These are phyloP conservation scores for Serendipita sp. DNA, from an alignment of 768 basidiomycete species.

Conservation along the genomic window DNA sequence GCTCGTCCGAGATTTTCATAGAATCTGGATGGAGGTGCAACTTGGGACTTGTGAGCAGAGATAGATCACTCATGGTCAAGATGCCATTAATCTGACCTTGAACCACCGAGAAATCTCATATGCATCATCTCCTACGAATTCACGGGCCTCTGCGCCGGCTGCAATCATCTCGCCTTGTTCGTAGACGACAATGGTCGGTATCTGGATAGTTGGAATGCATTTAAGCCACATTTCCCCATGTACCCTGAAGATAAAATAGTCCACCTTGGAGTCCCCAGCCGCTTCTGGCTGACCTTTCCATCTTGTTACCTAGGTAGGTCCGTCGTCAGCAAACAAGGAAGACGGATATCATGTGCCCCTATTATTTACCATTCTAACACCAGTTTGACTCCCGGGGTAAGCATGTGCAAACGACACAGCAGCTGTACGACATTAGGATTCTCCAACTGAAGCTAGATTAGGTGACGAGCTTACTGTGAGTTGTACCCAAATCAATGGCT, in stretches of 20 bases:
- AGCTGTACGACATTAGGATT: not conserved
- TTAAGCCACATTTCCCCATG: not conserved
- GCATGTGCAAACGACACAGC: not conserved
- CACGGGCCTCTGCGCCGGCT: not conserved
- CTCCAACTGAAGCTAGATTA: too few species aligned
- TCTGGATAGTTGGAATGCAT: not conserved
- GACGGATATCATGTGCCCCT: not conserved
- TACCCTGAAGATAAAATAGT: not conserved
- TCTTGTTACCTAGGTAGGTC: not conserved
- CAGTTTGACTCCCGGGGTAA: not conserved
- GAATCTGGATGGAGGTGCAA: constrained; percentile 7
- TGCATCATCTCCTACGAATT: not conserved
- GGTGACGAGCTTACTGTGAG: not conserved
- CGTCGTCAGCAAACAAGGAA: too few species aligned
- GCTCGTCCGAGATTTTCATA: not conserved
- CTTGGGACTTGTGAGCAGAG: not conserved
- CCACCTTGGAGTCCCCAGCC: constrained; percentile 3
- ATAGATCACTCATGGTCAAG: not conserved
- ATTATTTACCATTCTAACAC: not conserved
- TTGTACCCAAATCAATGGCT: constrained; percentile 3
- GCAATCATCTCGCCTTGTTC: not conserved
- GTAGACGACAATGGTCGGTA: not conserved
- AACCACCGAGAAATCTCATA: not conserved
- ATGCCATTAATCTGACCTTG: not conserved
- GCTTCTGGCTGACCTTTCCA: constrained; percentile 7